phyloP scores from a whole-genome alignment of 345 rosid species.

The Zanthoxylum bungeanum region DNA sequence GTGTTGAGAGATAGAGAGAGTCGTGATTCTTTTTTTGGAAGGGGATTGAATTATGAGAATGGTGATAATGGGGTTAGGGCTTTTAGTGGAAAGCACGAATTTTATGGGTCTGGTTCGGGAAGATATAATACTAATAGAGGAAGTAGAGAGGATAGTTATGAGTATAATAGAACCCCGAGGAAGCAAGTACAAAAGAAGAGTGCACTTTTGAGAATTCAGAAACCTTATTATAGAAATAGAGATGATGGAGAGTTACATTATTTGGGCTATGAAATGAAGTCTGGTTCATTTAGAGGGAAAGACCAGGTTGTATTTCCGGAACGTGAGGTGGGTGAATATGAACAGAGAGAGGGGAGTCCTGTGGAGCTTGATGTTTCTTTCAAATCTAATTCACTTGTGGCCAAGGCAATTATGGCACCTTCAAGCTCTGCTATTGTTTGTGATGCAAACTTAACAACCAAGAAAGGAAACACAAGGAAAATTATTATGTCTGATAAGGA shows the following conservation, averaged over 20 bases:
- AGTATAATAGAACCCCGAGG: conserved; percentile 43
- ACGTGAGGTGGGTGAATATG: conserved; percentile 34
- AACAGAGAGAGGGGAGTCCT: conserved; percentile 48
- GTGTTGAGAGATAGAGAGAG: conserved; percentile 33
- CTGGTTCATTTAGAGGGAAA: conserved; percentile 43
- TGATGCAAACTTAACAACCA: conserved; percentile 37
- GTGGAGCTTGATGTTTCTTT: conserved; percentile 87
- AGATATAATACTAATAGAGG: conserved; percentile 40
- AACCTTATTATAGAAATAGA: conserved; percentile 39
- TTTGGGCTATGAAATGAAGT: conserved; percentile 37
- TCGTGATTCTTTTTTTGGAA: conserved; percentile 24
- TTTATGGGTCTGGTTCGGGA: conserved; percentile 36
- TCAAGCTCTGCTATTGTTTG: conserved; percentile 28
- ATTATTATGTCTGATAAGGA: conserved; percentile 26
- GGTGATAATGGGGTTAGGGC: conserved; percentile 27
- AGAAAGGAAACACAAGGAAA: conserved; percentile 54
- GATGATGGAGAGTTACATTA: conserved; percentile 46
- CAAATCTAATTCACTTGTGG: conserved; percentile 77
- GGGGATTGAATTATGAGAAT: conserved; percentile 17
- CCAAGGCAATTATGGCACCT: conserved; percentile 57
- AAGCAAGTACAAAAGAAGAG: conserved; percentile 78
- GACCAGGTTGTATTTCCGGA: conserved; percentile 39
- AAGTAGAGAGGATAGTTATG: conserved; percentile 48
- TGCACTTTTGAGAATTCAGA: conserved; percentile 81
- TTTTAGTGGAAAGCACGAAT: conserved; percentile 32